Conservation (phyloP, 345 rosid species). For the Euclidium syriacum region DNA sequence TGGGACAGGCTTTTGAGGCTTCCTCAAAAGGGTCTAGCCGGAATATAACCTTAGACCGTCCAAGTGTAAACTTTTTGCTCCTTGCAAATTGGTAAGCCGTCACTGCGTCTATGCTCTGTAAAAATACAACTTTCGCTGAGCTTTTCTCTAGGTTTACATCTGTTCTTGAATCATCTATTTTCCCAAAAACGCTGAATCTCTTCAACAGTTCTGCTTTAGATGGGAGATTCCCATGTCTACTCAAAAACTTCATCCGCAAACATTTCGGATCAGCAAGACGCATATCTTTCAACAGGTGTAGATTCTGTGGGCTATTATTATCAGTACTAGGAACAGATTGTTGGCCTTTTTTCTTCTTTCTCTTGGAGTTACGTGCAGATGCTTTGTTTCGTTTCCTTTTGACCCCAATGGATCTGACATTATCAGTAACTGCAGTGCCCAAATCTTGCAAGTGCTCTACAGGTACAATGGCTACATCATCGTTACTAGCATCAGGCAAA, state of each 20-base stretch:
- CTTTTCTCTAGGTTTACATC: conserved; percentile 9
- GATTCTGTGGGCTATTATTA: conserved; percentile 3
- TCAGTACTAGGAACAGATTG: conserved; percentile 4
- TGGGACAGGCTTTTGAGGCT: too few species aligned
- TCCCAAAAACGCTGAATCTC: conserved; percentile 32
- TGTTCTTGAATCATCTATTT: conserved; percentile 23
- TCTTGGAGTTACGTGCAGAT: conserved; percentile 8
- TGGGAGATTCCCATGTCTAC: conserved; percentile 14
- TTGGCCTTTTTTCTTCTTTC: conserved; percentile 14
- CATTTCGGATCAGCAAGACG: conserved; percentile 21
- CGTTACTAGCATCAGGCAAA: conserved; percentile 3
- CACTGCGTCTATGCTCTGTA: conserved; percentile 32
- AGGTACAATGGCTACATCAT: conserved; percentile 2
- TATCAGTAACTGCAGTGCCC: conserved; percentile 1
- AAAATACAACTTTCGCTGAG: conserved; percentile 22
- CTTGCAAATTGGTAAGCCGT: conserved; percentile 31
- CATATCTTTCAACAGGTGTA: conserved; percentile 23
- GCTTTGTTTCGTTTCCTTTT: conserved; percentile 22
- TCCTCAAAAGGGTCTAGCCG: conserved; percentile 11
- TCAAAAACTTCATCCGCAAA: conserved; percentile 28
- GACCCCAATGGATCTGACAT: conserved; percentile 12
- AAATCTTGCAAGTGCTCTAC: conserved; percentile 6
- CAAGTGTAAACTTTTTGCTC: conserved; percentile 26
- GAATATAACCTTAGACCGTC: conserved; percentile 15
- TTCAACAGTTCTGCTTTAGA: conserved; percentile 28